These are phyloP conservation scores for Scedosporium minutisporum DNA, from an alignment of 2,329 filamentous ascomycete species.

Conservation along the genomic window DNA sequence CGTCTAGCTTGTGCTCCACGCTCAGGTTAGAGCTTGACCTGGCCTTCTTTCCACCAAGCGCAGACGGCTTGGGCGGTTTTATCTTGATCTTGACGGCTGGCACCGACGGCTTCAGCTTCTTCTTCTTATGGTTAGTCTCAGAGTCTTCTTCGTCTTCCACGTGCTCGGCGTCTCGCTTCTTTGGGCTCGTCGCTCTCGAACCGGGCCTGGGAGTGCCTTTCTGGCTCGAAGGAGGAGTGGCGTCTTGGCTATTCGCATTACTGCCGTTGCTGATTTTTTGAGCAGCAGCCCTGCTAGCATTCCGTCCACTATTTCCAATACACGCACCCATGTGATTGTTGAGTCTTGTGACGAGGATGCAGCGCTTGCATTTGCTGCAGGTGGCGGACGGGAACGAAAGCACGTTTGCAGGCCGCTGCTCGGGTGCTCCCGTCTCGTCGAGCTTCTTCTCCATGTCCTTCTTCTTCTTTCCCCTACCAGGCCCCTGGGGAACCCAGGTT, in stretches of 20 bases:
- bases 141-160: slow-evolving; percentile 45
- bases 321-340: slow-evolving; percentile 62
- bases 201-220: slow-evolving; percentile 50
- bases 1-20: slow-evolving; percentile 33
- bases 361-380: slow-evolving; percentile 58
- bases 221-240: slow-evolving; percentile 52
- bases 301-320: slow-evolving; percentile 56
- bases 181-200: slow-evolving; percentile 43
- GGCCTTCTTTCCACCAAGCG: slow-evolving; percentile 36
- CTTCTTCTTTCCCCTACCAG: slow-evolving; percentile 67
- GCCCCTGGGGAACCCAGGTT: slow-evolving; percentile 64
- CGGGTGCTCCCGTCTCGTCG: slow-evolving; percentile 32
- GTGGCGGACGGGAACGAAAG: slow-evolving; percentile 56
- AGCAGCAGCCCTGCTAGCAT: slow-evolving; percentile 51
- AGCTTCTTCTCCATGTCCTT: slow-evolving; percentile 61
- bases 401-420: slow-evolving; percentile 50
- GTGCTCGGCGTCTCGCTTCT: slow-evolving; percentile 47
- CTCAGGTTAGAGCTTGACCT: slow-evolving; percentile 41
- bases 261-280: slow-evolving; percentile 53
- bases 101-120: slow-evolving; percentile 40
- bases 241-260: slow-evolving; percentile 36
- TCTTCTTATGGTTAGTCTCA: slow-evolving; percentile 45
- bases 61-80: slow-evolving; percentile 24
- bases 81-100: slow-evolving; percentile 34
- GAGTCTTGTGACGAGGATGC: slow-evolving; percentile 53